Conservation (phyloP, 352 stramenopile species). For the Globisporangium uncinulatum region DNA sequence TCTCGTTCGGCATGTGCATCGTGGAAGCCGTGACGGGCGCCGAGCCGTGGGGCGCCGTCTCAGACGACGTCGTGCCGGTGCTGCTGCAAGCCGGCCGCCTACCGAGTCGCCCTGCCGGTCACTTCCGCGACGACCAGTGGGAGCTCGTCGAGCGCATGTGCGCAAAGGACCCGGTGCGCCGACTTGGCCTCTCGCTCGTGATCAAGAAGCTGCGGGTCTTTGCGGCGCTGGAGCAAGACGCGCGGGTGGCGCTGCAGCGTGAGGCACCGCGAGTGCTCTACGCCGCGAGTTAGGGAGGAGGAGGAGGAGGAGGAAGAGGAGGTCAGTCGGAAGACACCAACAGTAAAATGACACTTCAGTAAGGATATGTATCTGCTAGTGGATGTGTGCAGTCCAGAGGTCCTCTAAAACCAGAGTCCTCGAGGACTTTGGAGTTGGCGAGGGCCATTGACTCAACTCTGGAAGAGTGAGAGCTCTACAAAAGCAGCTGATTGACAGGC, state of each 20-base stretch:
- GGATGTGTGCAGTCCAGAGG: no score
- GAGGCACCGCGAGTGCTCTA: slow-evolving; percentile 8
- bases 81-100: slow-evolving; percentile 1
- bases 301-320: no score
- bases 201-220: slow-evolving; percentile 6
- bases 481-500: no score
- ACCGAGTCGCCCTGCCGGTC: background rate
- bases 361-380: no score
- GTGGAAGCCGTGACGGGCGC: slow-evolving; percentile 7
- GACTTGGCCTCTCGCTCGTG: slow-evolving; percentile 1
- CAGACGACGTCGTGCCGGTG: slow-evolving; percentile 5
- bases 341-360: no score
- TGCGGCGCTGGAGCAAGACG: slow-evolving; percentile 3
- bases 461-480: no score
- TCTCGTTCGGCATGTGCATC: slow-evolving; percentile 10
- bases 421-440: no score
- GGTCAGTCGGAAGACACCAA: no score
- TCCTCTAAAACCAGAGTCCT: no score
- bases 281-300: background rate
- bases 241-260: slow-evolving; percentile 2
- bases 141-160: slow-evolving; percentile 13
- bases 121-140: slow-evolving; percentile 10
- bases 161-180: slow-evolving; percentile 2
- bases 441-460: no score
- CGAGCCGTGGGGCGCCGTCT: slow-evolving; percentile 7